These are phyloP conservation scores for Vitis hybrid DNA, from an alignment of 177 flowering plant genomes.

Conservation along the genomic window DNA sequence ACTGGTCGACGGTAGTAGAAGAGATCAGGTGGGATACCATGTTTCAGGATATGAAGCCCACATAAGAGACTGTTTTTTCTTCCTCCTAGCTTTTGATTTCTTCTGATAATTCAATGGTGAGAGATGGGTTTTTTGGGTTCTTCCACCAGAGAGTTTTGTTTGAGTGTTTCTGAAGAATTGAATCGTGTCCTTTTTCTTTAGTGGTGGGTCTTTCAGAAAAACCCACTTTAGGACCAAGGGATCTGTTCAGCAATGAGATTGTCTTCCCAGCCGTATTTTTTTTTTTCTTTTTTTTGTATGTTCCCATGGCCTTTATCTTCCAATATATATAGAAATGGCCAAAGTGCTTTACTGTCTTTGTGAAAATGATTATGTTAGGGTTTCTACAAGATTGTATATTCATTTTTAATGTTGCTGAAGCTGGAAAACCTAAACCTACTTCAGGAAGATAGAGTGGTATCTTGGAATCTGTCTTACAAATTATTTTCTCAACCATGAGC, in stretches of 20 bases:
- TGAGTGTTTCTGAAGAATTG: constrained; percentile 11
- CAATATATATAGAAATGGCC: background rate
- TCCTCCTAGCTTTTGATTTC: background rate
- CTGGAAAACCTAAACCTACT: too few relatives aligned
- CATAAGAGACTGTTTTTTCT: constrained; percentile 25
- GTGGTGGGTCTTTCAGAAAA: constrained; percentile 30
- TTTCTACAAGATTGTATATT: too few relatives aligned
- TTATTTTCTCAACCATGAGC: too few relatives aligned
- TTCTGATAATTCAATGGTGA: constrained; percentile 29
- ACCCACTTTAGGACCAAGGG: constrained; percentile 15
- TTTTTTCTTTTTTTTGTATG: background rate
- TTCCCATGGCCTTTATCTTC: background rate
- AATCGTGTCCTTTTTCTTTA: constrained; percentile 2
- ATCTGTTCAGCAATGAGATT: constrained; percentile 25
- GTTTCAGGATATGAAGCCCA: constrained; percentile 74
- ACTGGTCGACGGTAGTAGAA: constrained; percentile 42
- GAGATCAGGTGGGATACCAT: constrained; percentile 73
- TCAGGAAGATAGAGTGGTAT: too few relatives aligned
- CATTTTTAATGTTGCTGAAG: too few relatives aligned
- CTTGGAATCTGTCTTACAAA: too few relatives aligned
- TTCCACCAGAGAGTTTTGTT: constrained; percentile 32
- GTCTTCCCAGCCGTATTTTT: constrained; percentile 9
- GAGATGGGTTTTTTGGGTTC: constrained; percentile 37
- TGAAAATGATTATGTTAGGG: background rate
- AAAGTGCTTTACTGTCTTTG: constrained; percentile 2